Conservation (phyloP, 2,329 filamentous ascomycete species). For the Anisogramma anomala region DNA sequence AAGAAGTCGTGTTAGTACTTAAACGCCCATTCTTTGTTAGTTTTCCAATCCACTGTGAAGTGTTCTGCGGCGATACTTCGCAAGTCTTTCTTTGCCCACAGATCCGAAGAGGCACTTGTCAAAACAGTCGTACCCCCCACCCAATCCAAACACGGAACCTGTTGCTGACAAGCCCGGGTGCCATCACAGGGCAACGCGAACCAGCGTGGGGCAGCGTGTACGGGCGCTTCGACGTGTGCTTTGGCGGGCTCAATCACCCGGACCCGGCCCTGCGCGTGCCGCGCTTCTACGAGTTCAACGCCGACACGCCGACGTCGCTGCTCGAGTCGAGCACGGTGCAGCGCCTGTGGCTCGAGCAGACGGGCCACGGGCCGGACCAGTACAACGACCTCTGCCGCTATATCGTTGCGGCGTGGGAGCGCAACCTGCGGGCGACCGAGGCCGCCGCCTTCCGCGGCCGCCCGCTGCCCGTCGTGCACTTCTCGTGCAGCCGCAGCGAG, state of each 20-base stretch:
- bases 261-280: slow-evolving; percentile 3
- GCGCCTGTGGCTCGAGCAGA: slow-evolving; percentile 12
- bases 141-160: no score
- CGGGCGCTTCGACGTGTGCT: slow-evolving; percentile 11
- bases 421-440: slow-evolving; percentile 5
- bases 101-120: no score
- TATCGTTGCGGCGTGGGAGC: slow-evolving; percentile 7
- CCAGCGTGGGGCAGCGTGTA: slow-evolving; percentile 12
- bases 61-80: no score
- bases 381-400: slow-evolving; percentile 4
- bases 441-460: not conserved
- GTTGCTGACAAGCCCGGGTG: no score
- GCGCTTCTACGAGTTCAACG: slow-evolving; percentile 13
- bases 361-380: slow-evolving; percentile 8
- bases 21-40: no score
- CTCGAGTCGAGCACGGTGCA: slow-evolving; percentile 5
- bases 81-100: no score
- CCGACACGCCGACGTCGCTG: slow-evolving; percentile 10
- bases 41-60: no score
- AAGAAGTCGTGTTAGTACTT: slow-evolving; percentile 3
- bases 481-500: not conserved
- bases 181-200: slow-evolving; percentile 5
- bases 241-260: slow-evolving; percentile 9
- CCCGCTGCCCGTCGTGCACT: not conserved
- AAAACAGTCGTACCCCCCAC: no score